These are phyloP conservation scores for Auricularia heimuer DNA, from an alignment of 768 basidiomycete genomes.

Conservation along the genomic window DNA sequence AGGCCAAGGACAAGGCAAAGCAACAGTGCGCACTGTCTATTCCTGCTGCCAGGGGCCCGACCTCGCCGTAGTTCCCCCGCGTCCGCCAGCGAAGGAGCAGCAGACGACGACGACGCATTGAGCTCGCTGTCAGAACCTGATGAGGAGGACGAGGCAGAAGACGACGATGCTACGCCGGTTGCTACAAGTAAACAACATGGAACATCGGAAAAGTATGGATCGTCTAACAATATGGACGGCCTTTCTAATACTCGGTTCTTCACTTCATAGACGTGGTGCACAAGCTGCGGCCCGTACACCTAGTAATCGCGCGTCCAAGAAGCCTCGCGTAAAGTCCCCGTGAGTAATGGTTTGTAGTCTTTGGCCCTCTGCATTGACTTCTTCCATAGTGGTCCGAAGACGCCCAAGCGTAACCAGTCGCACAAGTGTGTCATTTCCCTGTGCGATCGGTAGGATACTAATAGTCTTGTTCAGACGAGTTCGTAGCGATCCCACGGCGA, in stretches of 20 bases:
- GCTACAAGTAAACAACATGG: background rate
- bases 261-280: background rate
- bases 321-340: background rate
- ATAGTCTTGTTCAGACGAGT: background rate
- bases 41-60: background rate
- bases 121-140: background rate
- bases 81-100: background rate
- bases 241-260: background rate
- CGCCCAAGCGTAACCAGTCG: too few relatives aligned
- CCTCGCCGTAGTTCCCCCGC: background rate
- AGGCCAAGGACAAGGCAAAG: background rate
- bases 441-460: background rate
- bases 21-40: too few relatives aligned
- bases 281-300: background rate
- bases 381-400: too few relatives aligned
- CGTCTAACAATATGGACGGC: background rate
- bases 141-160: background rate
- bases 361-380: background rate
- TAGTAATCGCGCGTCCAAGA: constrained; percentile 1
- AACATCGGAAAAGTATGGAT: background rate
- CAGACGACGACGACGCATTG: background rate
- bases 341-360: background rate
- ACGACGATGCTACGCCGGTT: background rate
- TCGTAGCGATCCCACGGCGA: background rate
- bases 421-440: background rate